Evolutionary conservation across 2,329 filamentous ascomycete species (phyloP), one percentile per base, ranked within the genome.

Genomic region (Talaromyces sp.): DNA sequence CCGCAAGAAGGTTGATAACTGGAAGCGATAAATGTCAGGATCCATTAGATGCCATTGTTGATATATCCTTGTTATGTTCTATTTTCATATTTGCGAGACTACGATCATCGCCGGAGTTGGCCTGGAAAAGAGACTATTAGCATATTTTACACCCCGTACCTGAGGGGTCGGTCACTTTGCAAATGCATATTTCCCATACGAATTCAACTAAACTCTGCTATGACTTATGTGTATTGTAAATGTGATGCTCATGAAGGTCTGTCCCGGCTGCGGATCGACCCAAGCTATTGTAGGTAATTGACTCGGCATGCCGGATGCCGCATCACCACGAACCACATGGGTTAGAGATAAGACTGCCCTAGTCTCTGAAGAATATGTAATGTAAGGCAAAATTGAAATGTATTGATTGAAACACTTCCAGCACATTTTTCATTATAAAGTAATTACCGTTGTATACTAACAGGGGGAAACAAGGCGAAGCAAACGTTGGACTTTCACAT

Each of bases 1-100:
- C 19, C 66, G 75, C 51, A 77, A 73, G 65, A 75, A 77, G 65
- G 62, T 78, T 51, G 73, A 75, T 43, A 66, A 66, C 54, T 71
- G 75, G 72, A 75, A 74, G 56, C 65, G 65, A 51, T 73, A 65
- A 48, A 24, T 24, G 32, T 13, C 32, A 35, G 11, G 11, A 35
- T 35, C 32, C 11, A 35, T 35, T 27, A 27, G 24, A 27, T 9
- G 24, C 9, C 20, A 8, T 24, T 30, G 33, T 32, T 27, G 16
- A 32, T 33, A 44, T 44, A 44, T 33, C 29, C 29, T 32, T 39
- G 36, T 20, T 32, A 17, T 19, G 8, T 37, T 42, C 16, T 41
- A n/a, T n/a, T 49, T 29, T 49, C 33, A 20, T 42, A 37, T 29
- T 41, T 46, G 29, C n/a, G 33, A 51, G 35, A 40, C 41, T 40